These are phyloP conservation scores for Aspergillus uvarum DNA, from an alignment of 2,329 filamentous ascomycete species.

Conservation along the genomic window DNA sequence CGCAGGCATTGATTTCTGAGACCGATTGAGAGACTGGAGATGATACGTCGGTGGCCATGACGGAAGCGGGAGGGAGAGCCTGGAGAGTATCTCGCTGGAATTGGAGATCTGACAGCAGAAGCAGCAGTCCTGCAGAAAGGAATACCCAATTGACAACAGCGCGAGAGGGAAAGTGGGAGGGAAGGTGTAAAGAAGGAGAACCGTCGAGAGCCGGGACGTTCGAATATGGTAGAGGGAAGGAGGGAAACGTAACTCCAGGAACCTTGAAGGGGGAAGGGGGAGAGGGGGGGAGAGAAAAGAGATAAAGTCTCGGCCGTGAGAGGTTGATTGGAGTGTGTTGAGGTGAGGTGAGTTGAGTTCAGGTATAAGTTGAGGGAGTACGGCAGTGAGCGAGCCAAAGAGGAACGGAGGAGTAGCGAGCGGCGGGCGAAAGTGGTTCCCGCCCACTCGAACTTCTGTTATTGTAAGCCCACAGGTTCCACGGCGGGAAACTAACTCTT, in stretches of 20 bases:
- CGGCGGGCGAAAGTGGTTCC: constrained; percentile 9
- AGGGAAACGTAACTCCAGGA: neutral
- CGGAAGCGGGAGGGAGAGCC: constrained; percentile 10
- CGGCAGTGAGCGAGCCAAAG: neutral
- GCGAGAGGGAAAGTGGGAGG: neutral
- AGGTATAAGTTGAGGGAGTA: neutral
- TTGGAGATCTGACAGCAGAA: constrained; percentile 10
- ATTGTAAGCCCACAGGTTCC: neutral
- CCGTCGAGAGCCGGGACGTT: constrained; percentile 5
- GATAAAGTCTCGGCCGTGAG: constrained; percentile 8
- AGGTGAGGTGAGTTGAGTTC: neutral
- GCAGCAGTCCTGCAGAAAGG: constrained; percentile 2
- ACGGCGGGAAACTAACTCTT: constrained; percentile 3
- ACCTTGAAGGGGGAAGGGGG: neutral
- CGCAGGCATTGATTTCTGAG: constrained; percentile 43
- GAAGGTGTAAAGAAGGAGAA: neutral
- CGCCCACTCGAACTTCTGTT: neutral
- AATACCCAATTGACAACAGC: constrained; percentile 3
- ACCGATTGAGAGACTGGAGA: constrained; percentile 29
- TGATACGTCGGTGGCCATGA: constrained; percentile 38
- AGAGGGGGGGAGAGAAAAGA: neutral
- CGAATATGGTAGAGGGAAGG: neutral
- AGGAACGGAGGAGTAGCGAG: constrained; percentile 5
- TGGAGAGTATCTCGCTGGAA: constrained; percentile 2
- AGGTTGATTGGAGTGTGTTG: constrained; percentile 2